Conservation (phyloP, 2,329 filamentous ascomycete species). For the Scedosporium dehoogii region DNA sequence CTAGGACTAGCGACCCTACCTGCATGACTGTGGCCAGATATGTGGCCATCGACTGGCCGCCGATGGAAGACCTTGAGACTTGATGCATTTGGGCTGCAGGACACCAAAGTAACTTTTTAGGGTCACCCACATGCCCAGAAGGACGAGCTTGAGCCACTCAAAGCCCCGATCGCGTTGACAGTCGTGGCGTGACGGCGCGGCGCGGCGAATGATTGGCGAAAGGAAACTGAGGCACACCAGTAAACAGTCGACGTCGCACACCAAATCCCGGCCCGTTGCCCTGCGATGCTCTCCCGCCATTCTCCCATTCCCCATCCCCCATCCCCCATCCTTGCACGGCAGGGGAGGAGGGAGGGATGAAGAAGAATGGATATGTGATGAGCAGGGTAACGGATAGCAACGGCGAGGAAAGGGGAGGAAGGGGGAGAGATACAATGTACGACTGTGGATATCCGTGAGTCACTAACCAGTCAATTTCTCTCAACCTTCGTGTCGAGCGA, state of each 20-base stretch:
- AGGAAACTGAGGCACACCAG: not conserved
- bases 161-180: not conserved
- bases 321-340: not conserved
- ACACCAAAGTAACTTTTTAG: not conserved
- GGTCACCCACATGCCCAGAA: not conserved
- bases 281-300: not conserved
- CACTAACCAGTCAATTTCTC: conserved; percentile 3
- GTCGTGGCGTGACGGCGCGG: conserved; percentile 5
- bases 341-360: not conserved
- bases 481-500: not conserved
- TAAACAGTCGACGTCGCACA: not conserved
- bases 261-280: not conserved
- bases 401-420: not conserved
- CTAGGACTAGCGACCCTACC: not conserved
- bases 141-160: not conserved
- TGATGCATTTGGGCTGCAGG: conserved; percentile 2
- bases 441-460: not conserved
- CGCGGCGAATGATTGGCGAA: conserved; percentile 1
- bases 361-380: not conserved
- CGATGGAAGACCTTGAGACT: conserved; percentile 1
- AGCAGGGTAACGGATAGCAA: not conserved
- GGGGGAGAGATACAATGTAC: not conserved
- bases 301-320: not conserved
- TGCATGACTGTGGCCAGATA: conserved; percentile 2
- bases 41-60: conserved; percentile 6